A percentile compares a stretch with the other conserved stretches of the same genome.
Evolutionary conservation across 768 basidiomycete species (phyloP).

Genomic region (Pisolithus sp.): DNA sequence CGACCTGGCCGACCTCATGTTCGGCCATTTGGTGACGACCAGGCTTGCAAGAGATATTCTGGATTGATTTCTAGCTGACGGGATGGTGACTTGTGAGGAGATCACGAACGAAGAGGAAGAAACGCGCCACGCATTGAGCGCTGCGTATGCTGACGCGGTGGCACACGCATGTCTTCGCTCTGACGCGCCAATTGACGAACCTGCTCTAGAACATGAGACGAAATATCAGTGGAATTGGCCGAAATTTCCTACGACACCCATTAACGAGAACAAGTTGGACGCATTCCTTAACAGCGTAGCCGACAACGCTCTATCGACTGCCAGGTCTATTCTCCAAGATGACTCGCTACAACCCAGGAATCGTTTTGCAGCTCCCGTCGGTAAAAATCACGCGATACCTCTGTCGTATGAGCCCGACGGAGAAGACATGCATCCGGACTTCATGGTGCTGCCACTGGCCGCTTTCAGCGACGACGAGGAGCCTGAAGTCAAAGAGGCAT

Average conservation of each 20-base stretch:
- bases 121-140: neutral
- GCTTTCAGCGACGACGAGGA: neutral
- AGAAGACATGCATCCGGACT: constrained; percentile 4
- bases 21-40: constrained; percentile 4
- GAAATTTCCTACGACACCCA: neutral
- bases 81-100: neutral
- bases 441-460: neutral
- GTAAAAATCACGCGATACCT: constrained; percentile 1
- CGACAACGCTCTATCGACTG: neutral
- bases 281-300: constrained; percentile 1
- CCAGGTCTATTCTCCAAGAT: neutral
- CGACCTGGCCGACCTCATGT: constrained; percentile 13
- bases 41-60: constrained; percentile 3
- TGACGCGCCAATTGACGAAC: neutral
- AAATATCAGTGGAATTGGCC: constrained; percentile 1
- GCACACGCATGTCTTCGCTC: neutral
- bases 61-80: neutral
- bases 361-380: constrained; percentile 2
- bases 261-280: constrained; percentile 3
- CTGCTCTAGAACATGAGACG: neutral
- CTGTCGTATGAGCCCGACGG: constrained; percentile 1
- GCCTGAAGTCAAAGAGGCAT: neutral
- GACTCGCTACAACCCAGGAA: neutral
- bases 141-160: constrained; percentile 1
- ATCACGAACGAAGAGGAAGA: neutral